Evolutionary conservation across 116 monocot species (phyloP), one percentile per base, ranked within the genome.

Genomic region (Phalaenopsis hybrid): DNA sequence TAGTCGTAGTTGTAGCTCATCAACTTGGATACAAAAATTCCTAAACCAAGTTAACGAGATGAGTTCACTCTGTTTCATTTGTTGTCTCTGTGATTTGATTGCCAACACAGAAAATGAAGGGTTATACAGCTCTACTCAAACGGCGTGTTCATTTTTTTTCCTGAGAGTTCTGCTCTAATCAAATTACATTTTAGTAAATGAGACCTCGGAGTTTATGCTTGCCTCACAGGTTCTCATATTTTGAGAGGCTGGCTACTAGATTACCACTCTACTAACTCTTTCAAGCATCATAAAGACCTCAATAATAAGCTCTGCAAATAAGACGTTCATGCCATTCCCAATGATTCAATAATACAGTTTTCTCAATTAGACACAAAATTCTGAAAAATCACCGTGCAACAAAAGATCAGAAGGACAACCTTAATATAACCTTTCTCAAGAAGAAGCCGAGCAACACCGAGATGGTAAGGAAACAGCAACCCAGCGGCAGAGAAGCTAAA

Each of bases 401-500:
- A 61, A 21, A 61, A 61, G 77, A 65, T 20, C 51, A 78, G 78
- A 6, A 75, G 6, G 48, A 74, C 8, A 33, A 90, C 96, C 90
- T 89, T 92, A 76, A 96, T 92, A 76, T 94, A 96, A 0, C 94
- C 96, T 18, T 91, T 92, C 68, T 96, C 96, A 50, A 96, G 81
- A 52, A 96, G 90, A n/a, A 82, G 78, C 86, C 85, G 82, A 17
- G 96, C 90, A 43, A 91, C 96, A 1, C 96, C 96, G 13, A 94
- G 82, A 85, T 96, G 94, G 48, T 96, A 96, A 3, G 96, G 94
- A 57, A 96, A 88, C 57, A 96, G 86, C 8, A 96, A 68, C 5
- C 96, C 96, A 0, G 96, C 96, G 2, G 96, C 96, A 45, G 94
- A 94, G 89, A 96, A 96, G 82, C 94, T 94, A 57, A 96, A 96